Conservation (phyloP, 345 rosid genomes). For the Schrenkiella parvula region DNA sequence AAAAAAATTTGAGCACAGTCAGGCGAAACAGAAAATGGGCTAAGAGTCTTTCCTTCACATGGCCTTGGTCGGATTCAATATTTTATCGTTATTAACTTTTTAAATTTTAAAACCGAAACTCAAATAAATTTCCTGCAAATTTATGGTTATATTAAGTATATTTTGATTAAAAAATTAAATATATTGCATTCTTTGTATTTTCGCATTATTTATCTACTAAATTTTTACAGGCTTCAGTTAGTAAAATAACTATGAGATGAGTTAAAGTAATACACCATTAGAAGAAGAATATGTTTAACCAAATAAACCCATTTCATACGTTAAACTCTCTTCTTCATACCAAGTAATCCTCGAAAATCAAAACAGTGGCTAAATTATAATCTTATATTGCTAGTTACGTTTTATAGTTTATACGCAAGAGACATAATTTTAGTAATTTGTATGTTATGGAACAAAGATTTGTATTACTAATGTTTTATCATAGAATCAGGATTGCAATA, state of each 20-base stretch:
- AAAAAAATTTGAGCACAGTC: not conserved
- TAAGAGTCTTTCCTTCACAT: slow-evolving; percentile 25
- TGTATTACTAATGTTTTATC: not conserved
- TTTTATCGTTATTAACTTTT: not conserved
- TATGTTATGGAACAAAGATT: not conserved
- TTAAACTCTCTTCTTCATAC: too few species aligned
- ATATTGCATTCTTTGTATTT: not conserved
- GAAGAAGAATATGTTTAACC: too few species aligned
- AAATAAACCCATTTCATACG: too few species aligned
- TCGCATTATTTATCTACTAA: not conserved
- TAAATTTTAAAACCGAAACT: not conserved
- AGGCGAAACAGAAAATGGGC: slow-evolving; percentile 25
- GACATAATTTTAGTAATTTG: not conserved
- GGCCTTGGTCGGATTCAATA: slow-evolving; percentile 23
- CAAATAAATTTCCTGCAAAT: not conserved
- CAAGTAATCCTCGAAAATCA: not conserved
- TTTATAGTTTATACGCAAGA: not conserved
- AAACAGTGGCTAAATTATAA: not conserved
- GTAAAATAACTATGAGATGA: not conserved
- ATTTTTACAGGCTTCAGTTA: not conserved
- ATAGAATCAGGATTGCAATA: not conserved
- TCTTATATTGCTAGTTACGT: not conserved
- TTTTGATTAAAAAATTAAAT: not conserved
- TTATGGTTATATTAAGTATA: not conserved
- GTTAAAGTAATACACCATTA: not conserved